Base-by-base conservation (phyloP, 2,329 filamentous ascomycete species). In the Monosporascus sp. region DNA sequence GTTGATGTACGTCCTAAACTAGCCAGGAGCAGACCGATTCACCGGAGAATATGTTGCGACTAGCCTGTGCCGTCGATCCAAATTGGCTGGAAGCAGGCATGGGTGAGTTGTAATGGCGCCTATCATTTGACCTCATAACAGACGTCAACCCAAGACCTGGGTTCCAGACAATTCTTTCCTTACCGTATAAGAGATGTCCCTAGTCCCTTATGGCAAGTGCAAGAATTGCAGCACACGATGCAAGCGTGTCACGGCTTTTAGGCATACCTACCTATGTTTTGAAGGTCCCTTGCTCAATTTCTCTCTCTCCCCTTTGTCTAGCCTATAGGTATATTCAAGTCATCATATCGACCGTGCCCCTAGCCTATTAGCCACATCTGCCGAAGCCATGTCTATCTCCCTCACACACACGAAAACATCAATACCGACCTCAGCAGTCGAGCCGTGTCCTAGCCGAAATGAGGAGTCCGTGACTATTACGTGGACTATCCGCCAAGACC, bases 401-500 rank as follows among this genome's bases (percentile, higher is more conserved):
- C 56, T 63, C 37, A 64, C 58, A 41, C 60, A 60, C 43, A 57
- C 64, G 9, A 38, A 61, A 39, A 56, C 59, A n/a, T 56, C 55
- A 39, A 57, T 55, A 18, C 55, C 60, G 15, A 56, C 60, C n/a
- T 52, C 60, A 18, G 44, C 58, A n/a, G 35, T 60, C 53, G 57
- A 63, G 37, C 37, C 53, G 45, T 58, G 47, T 20, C 37, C 54
- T 44, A 47, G 41, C 27, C 56, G 53, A 18, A 50, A 53, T 53
- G 55, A 50, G 46, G 57, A 59, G n/a, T 55, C 58, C 37, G 37
- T 68, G 17, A 63, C 67, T n/a, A 60, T 75, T 55, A 72, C 71
- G 57, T 68, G 74, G 63, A 69, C 71, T 48, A 73, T 78, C 55
- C 73, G 73, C 37, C 78, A 82, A 63, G 72, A 76, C 58, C 72